Conservation (phyloP, 306 rosid genomes). For the Medicago lupulina region DNA sequence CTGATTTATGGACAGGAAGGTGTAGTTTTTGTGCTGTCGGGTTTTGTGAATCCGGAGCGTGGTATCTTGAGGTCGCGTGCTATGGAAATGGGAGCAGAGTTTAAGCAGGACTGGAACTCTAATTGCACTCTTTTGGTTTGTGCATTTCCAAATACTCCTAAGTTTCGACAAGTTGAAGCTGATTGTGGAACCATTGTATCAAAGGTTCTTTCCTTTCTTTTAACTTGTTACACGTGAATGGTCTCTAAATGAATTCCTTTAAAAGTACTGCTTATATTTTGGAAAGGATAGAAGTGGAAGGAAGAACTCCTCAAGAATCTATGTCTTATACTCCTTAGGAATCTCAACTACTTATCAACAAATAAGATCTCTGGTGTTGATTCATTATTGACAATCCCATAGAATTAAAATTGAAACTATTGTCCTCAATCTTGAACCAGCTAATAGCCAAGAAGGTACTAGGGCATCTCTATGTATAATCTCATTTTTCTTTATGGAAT, state of each 20-base stretch:
- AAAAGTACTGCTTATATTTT: slow-evolving; percentile 10
- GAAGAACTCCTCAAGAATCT: background rate
- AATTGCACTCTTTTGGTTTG: slow-evolving; percentile 87
- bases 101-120: slow-evolving; percentile 85
- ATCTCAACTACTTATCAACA: background rate
- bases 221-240: slow-evolving; percentile 4
- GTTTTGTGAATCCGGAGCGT: slow-evolving; percentile 95
- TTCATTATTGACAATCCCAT: slow-evolving; percentile 1
- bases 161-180: slow-evolving; percentile 90
- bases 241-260: background rate
- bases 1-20: slow-evolving; percentile 72
- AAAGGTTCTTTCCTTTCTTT: slow-evolving; percentile 58
- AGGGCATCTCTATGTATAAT: background rate
- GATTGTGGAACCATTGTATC: slow-evolving; percentile 90
- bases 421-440: slow-evolving; percentile 16
- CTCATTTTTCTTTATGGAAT: slow-evolving; percentile 14
- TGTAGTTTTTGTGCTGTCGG: slow-evolving; percentile 88
- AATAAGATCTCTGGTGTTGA: background rate
- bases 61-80: slow-evolving; percentile 80
- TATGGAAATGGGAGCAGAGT: slow-evolving; percentile 95
- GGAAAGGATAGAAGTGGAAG: slow-evolving; percentile 21
- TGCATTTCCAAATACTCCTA: slow-evolving; percentile 90
- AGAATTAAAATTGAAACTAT: background rate
- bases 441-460: background rate
- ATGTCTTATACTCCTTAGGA: background rate